Percentiles rank a stretch among this genome's conserved stretches.
Evolutionary conservation across 257 asterid species (phyloP).

Genomic region (Plantago ovata): DNA sequence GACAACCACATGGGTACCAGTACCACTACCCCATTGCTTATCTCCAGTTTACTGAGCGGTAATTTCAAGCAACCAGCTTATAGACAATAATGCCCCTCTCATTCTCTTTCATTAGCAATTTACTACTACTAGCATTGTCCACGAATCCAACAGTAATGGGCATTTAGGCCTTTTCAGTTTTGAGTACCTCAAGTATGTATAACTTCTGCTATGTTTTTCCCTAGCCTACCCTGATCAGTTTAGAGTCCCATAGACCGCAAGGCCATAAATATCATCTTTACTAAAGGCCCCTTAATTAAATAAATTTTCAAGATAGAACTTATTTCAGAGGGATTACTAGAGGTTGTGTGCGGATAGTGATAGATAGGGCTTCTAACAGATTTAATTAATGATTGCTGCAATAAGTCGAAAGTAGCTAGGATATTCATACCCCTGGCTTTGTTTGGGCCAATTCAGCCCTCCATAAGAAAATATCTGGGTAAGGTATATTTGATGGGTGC

Average conservation of each 20-base stretch:
- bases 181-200: slow-evolving; percentile 1
- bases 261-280: too few species aligned
- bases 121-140: too few species aligned
- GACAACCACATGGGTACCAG: slow-evolving; percentile 7
- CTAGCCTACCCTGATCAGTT: too few species aligned
- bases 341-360: too few species aligned
- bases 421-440: slow-evolving; percentile 21
- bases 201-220: slow-evolving; percentile 9
- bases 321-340: too few species aligned
- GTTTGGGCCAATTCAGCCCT: neutral
- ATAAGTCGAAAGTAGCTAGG: slow-evolving; percentile 13
- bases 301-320: too few species aligned
- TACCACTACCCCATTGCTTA: neutral
- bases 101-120: neutral
- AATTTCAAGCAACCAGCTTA: neutral
- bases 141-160: too few species aligned
- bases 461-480: neutral
- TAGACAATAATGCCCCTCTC: slow-evolving; percentile 12
- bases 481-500: slow-evolving; percentile 4
- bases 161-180: slow-evolving; percentile 7
- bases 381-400: slow-evolving; percentile 12
- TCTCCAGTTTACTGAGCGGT: neutral
- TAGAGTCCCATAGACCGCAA: too few species aligned
- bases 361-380: neutral
- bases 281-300: too few species aligned